These are phyloP conservation scores for Cucumis hystrix DNA, from an alignment of 306 rosid genomes.

Conservation along the genomic window DNA sequence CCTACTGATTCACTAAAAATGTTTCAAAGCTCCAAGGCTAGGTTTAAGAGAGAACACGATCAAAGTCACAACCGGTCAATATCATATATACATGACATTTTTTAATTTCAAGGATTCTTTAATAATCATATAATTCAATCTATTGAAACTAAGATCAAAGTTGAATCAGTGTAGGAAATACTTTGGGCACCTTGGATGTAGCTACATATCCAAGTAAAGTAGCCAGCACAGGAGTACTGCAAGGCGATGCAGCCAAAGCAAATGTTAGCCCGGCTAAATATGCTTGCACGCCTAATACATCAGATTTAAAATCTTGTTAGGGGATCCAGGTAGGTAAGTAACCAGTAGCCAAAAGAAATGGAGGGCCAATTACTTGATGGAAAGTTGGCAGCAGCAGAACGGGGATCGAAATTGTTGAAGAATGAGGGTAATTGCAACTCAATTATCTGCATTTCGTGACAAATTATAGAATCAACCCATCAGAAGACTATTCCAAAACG, in stretches of 20 bases:
- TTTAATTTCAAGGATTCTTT: not conserved
- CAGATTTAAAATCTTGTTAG: conserved; percentile 13
- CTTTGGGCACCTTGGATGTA: conserved; percentile 68
- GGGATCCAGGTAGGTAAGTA: not conserved
- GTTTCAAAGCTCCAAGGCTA: no score
- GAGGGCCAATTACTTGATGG: conserved; percentile 59
- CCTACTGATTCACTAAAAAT: not conserved
- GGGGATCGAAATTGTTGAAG: conserved; percentile 80
- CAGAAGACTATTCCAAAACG: not conserved
- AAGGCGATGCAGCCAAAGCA: conserved; percentile 96
- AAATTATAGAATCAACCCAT: not conserved
- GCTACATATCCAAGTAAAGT: conserved; percentile 84
- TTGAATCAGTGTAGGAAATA: not conserved
- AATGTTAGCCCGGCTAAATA: conserved; percentile 93
- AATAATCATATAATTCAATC: not conserved
- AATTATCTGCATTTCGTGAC: conserved; percentile 43
- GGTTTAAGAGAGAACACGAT: no score
- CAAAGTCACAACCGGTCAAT: not conserved
- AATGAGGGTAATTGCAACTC: conserved; percentile 80
- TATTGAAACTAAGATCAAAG: not conserved
- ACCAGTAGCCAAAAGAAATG: not conserved
- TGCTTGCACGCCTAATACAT: conserved; percentile 70
- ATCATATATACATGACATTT: not conserved
- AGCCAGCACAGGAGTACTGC: conserved; percentile 91
- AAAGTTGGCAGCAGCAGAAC: conserved; percentile 73